These are phyloP conservation scores for Adansonia gregorii DNA, from an alignment of 441 rosid species.

Conservation along the genomic window DNA sequence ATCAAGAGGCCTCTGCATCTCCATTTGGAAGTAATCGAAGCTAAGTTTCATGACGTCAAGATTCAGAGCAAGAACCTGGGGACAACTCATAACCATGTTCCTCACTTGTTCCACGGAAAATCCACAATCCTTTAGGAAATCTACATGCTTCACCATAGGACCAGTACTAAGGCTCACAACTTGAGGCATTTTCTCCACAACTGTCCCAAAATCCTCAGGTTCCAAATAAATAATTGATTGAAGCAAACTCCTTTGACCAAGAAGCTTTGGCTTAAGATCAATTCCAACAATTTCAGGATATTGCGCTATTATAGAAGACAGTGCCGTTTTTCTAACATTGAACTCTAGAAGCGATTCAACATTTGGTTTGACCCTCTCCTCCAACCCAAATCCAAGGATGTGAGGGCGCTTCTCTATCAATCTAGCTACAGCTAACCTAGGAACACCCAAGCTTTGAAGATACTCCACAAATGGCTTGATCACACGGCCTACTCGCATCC, in stretches of 20 bases:
- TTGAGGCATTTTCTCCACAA: conserved; percentile 88
- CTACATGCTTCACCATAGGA: conserved; percentile 69
- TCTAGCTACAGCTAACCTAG: conserved; percentile 86
- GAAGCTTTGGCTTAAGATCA: conserved; percentile 68
- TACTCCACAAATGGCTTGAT: conserved; percentile 90
- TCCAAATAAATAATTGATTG: conserved; percentile 50
- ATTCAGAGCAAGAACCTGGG: conserved; percentile 86
- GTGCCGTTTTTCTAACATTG: conserved; percentile 53
- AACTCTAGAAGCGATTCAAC: conserved; percentile 64
- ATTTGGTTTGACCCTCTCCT: conserved; percentile 66
- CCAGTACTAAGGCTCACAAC: conserved; percentile 63
- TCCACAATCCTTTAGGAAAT: conserved; percentile 67
- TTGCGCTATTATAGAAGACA: conserved; percentile 86
- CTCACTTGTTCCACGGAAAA: conserved; percentile 63
- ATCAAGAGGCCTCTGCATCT: conserved; percentile 78
- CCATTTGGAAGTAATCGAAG: conserved; percentile 64
- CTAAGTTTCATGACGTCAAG: conserved; percentile 76
- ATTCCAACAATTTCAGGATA: conserved; percentile 86
- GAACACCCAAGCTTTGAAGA: conserved; percentile 76
- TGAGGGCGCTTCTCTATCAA: conserved; percentile 84
- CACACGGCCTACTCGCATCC: conserved; percentile 91
- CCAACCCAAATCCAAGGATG: conserved; percentile 77
- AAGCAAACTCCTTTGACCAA: conserved; percentile 59
- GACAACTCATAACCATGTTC: conserved; percentile 79
- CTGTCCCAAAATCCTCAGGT: conserved; percentile 63